Evolutionary conservation across 345 rosid species (phyloP).

Genomic region (Trapa bicornis): DNA sequence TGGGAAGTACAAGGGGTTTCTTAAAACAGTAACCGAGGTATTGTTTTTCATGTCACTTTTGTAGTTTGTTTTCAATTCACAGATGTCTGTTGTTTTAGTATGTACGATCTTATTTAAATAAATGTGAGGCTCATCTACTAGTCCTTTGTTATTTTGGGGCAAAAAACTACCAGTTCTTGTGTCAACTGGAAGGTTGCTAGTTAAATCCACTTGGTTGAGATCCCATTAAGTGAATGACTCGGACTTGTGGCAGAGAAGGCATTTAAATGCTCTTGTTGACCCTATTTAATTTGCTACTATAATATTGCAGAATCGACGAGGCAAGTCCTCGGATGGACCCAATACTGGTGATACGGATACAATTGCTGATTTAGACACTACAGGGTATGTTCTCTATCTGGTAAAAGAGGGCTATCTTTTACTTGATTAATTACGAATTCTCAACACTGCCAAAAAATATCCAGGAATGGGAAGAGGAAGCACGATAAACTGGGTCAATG

Average conservation of each 20-base stretch:
- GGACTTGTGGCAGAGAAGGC: background rate
- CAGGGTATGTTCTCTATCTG: constrained; percentile 13
- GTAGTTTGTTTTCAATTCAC: background rate
- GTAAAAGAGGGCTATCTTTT: background rate
- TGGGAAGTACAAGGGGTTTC: constrained; percentile 55
- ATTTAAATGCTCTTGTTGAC: background rate
- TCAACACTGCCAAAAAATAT: background rate
- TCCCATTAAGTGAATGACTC: background rate
- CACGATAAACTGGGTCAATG: background rate
- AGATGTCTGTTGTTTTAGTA: background rate
- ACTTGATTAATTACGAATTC: background rate
- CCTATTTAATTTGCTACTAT: no score
- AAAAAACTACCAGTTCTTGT: background rate
- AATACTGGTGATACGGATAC: constrained; percentile 10
- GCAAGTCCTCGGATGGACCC: constrained; percentile 41
- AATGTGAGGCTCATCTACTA: background rate
- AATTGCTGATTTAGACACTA: constrained; percentile 9
- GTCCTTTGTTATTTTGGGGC: background rate
- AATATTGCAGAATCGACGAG: constrained; percentile 51
- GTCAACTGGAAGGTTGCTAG: background rate
- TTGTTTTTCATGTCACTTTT: background rate
- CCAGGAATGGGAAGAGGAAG: background rate
- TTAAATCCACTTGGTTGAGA: background rate
- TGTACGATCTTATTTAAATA: background rate
- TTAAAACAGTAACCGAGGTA: constrained; percentile 75